Conservation (phyloP, 495 filamentous ascomycete species). For the Letharia columbiana region DNA sequence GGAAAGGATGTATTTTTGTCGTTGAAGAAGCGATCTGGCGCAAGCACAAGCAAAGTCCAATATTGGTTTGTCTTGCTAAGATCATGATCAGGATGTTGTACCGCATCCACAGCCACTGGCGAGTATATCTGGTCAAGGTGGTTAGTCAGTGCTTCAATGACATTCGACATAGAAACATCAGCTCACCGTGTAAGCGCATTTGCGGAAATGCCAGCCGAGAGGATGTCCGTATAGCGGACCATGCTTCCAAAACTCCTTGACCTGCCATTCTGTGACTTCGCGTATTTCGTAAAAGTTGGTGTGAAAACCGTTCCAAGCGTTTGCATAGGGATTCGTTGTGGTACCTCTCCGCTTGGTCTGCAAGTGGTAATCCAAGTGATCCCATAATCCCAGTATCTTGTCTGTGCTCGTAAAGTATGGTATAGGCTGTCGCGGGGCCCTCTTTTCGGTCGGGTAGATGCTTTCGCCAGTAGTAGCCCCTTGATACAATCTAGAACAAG, state of each 20-base stretch:
- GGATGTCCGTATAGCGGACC: slow-evolving; percentile 27
- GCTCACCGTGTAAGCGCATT: slow-evolving; percentile 26
- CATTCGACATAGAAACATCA: not conserved
- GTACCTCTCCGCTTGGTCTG: slow-evolving; percentile 21
- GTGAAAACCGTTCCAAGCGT: slow-evolving; percentile 21
- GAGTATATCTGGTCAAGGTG: slow-evolving; percentile 17
- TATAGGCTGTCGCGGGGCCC: slow-evolving; percentile 17
- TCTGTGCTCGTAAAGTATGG: slow-evolving; percentile 23
- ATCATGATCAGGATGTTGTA: not conserved
- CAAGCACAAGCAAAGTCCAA: slow-evolving; percentile 25
- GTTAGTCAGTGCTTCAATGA: not conserved
- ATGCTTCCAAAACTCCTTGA: slow-evolving; percentile 26
- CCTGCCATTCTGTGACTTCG: slow-evolving; percentile 19
- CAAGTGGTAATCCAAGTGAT: slow-evolving; percentile 22
- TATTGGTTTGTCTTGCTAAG: not conserved
- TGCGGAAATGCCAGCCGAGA: slow-evolving; percentile 25
- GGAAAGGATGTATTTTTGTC: slow-evolving; percentile 25
- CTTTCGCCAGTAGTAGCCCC: slow-evolving; percentile 25
- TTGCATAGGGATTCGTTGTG: slow-evolving; percentile 19
- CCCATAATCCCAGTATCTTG: slow-evolving; percentile 22
- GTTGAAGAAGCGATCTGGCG: slow-evolving; percentile 24
- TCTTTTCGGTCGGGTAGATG: slow-evolving; percentile 11
- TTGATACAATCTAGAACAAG: slow-evolving; percentile 22
- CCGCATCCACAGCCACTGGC: slow-evolving; percentile 9
- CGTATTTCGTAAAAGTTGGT: slow-evolving; percentile 26